These are phyloP conservation scores for Posidonia australis DNA, from an alignment of 106 monocot genomes.

Conservation along the genomic window DNA sequence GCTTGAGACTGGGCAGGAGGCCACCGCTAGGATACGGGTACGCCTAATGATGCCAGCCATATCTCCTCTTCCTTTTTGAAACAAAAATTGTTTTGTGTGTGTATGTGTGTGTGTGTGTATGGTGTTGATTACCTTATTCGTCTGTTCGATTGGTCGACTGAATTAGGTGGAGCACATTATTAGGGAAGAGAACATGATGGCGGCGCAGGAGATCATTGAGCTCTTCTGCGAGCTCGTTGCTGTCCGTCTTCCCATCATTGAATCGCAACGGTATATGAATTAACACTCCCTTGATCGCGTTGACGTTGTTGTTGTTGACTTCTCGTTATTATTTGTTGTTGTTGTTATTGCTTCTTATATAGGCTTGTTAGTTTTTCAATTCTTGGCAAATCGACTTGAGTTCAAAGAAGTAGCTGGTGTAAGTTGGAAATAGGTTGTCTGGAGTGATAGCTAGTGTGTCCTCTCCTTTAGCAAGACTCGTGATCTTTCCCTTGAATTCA, in stretches of 20 bases:
- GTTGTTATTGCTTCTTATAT: neutral
- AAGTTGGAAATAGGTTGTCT: no score
- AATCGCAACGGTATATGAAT: conserved; percentile 86
- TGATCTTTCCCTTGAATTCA: no score
- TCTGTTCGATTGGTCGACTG: neutral
- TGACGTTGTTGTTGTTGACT: neutral
- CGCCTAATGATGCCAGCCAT: no score
- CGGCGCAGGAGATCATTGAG: conserved; percentile 94
- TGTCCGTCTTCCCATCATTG: conserved; percentile 91
- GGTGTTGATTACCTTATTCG: no score
- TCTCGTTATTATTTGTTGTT: neutral
- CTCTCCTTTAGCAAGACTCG: no score
- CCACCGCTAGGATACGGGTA: conserved; percentile 94
- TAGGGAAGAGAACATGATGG: conserved; percentile 97
- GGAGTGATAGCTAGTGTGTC: no score
- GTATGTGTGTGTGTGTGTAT: neutral
- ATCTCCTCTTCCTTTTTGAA: no score
- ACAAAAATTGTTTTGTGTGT: no score
- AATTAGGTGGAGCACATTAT: conserved; percentile 91
- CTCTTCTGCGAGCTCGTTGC: conserved; percentile 84
- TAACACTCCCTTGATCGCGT: no score
- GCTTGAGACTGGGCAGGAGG: conserved; percentile 85
- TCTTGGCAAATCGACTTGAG: no score
- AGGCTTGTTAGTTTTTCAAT: no score
- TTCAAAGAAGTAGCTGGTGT: no score